Evolutionary conservation across 768 basidiomycete species (phyloP).

Genomic region (Leccinum uliginosum): DNA sequence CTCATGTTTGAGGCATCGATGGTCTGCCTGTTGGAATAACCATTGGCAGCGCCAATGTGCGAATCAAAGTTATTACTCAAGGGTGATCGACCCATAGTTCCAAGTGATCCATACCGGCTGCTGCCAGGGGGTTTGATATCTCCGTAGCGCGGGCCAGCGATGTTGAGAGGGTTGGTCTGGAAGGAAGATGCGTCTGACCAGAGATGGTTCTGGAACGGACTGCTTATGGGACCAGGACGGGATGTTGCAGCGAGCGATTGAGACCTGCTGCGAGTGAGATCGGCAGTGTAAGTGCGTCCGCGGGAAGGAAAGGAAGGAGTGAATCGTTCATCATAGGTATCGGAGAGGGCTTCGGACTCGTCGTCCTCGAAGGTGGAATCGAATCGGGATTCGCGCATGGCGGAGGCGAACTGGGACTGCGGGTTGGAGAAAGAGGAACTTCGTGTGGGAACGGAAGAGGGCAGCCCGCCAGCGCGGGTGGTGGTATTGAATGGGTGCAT

Average conservation of each 20-base stretch:
- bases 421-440: constrained; percentile 65
- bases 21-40: constrained; percentile 39
- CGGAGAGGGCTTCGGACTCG: constrained; percentile 61
- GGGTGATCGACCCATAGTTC: constrained; percentile 52
- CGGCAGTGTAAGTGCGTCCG: constrained; percentile 58
- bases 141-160: constrained; percentile 49
- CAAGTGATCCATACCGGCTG: constrained; percentile 64
- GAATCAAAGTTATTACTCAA: constrained; percentile 49
- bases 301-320: constrained; percentile 42
- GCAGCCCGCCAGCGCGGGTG: constrained; percentile 27
- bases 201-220: constrained; percentile 40
- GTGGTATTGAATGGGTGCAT: constrained; percentile 43
- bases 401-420: constrained; percentile 54
- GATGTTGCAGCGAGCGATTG: constrained; percentile 65
- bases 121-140: constrained; percentile 58
- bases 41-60: constrained; percentile 44
- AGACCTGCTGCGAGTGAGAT: constrained; percentile 68
- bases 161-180: constrained; percentile 52
- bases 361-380: constrained; percentile 81
- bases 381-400: constrained; percentile 66
- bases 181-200: constrained; percentile 56
- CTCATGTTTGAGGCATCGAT: constrained; percentile 73
- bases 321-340: constrained; percentile 58
- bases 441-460: constrained; percentile 59
- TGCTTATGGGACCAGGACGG: constrained; percentile 51